Evolutionary conservation across 495 filamentous ascomycete species (phyloP).

Genomic region (Penicillium macrosclerotiorum): DNA sequence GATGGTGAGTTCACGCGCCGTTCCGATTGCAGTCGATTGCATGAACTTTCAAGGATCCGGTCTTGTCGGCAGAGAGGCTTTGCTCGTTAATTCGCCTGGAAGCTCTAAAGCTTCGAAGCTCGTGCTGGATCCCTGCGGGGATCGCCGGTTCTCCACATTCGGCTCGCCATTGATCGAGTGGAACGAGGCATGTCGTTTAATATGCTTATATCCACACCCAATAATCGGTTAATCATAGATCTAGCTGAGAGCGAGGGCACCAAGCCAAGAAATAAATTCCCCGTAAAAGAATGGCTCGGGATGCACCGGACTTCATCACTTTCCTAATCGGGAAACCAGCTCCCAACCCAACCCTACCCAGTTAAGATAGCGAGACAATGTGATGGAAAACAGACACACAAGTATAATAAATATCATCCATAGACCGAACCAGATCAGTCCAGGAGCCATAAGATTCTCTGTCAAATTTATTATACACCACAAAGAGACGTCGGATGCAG

Average conservation of each 20-base stretch:
- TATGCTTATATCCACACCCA: no score
- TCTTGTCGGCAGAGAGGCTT: not conserved
- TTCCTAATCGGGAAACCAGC: not conserved
- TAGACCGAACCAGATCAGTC: not conserved
- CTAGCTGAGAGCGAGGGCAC: no score
- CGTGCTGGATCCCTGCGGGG: not conserved
- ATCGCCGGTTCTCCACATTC: constrained; percentile 2
- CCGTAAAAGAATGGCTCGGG: no score
- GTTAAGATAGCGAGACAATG: not conserved
- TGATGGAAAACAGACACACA: no score
- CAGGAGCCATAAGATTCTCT: not conserved
- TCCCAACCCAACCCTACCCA: no score
- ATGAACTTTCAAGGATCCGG: constrained; percentile 4
- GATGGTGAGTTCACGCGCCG: constrained; percentile 14
- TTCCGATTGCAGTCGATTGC: constrained; percentile 19
- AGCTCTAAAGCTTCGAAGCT: not conserved
- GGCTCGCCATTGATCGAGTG: not conserved
- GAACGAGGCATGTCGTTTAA: no score
- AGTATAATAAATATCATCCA: not conserved
- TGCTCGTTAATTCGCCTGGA: no score
- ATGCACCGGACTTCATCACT: not conserved
- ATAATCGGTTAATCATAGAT: no score
- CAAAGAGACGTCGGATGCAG: constrained; percentile 4
- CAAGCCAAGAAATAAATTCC: no score
- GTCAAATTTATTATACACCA: constrained; percentile 14